A percentile compares a stretch with the other conserved stretches of the same genome.
phyloP scores from a whole-genome alignment of 1,284 basidiomycete genomes.

The Heliocybe sulcata region DNA sequence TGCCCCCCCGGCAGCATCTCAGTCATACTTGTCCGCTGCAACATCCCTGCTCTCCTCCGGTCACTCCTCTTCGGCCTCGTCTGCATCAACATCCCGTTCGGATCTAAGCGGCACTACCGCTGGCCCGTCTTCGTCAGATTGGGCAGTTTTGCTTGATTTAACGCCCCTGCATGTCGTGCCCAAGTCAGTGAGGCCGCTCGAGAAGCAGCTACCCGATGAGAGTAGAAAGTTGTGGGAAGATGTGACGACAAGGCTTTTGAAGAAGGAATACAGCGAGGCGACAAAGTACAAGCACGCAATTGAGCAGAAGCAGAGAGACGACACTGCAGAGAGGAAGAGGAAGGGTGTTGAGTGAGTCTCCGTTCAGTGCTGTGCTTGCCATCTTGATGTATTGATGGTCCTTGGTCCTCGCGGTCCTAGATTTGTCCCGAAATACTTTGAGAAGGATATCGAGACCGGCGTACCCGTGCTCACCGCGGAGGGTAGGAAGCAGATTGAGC shows the following conservation, averaged over 20 bases:
- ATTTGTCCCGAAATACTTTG: conserved; percentile 79
- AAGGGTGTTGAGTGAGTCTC: conserved; percentile 67
- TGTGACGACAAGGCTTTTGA: conserved; percentile 71
- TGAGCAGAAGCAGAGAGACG: conserved; percentile 87
- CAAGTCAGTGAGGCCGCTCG: conserved; percentile 79
- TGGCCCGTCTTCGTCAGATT: conserved; percentile 33
- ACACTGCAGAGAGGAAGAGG: conserved; percentile 76
- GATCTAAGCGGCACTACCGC: conserved; percentile 21
- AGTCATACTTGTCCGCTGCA: conserved; percentile 15
- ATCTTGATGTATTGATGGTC: conserved; percentile 6
- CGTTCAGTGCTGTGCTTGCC: not conserved
- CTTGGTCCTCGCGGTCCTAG: conserved; percentile 30
- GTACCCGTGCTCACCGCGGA: conserved; percentile 66
- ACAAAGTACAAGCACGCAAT: conserved; percentile 84
- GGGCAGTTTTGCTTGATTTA: conserved; percentile 72
- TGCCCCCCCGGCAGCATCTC: conserved; percentile 24
- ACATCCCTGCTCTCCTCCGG: not conserved
- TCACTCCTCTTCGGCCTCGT: conserved; percentile 13
- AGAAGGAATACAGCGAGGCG: conserved; percentile 87
- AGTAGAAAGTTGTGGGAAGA: conserved; percentile 86
- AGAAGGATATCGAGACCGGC: conserved; percentile 66
- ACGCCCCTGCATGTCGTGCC: conserved; percentile 70
- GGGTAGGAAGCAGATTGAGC: conserved; percentile 63
- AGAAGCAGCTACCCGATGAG: conserved; percentile 75
- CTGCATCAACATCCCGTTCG: conserved; percentile 21